These are phyloP conservation scores for Lactifluus echinatus DNA, from an alignment of 768 basidiomycete genomes.

Conservation along the genomic window DNA sequence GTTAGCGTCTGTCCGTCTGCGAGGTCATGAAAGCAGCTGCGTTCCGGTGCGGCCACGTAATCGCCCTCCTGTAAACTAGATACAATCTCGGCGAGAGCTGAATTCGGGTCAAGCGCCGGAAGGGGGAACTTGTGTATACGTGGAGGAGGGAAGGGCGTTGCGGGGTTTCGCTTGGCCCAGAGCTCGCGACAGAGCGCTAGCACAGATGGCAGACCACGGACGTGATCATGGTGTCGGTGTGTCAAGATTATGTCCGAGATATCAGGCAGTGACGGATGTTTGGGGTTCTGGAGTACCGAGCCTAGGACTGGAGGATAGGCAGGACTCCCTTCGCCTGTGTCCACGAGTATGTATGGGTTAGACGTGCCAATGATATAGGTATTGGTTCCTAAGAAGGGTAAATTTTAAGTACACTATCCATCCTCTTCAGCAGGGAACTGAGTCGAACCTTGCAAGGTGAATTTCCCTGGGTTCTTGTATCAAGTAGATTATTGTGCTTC, in stretches of 20 bases:
- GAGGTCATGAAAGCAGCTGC: slow-evolving; percentile 48
- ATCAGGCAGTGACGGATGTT: slow-evolving; percentile 38
- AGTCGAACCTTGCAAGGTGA: slow-evolving; percentile 68
- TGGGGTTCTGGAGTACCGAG: slow-evolving; percentile 41
- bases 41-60: slow-evolving; percentile 37
- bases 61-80: slow-evolving; percentile 35
- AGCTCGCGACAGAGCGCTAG: slow-evolving; percentile 53
- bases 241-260: slow-evolving; percentile 88
- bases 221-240: slow-evolving; percentile 86
- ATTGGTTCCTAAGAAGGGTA: slow-evolving; percentile 57
- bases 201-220: slow-evolving; percentile 65
- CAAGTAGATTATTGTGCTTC: not conserved
- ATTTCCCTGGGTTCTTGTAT: slow-evolving; percentile 75
- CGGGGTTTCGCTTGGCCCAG: slow-evolving; percentile 42
- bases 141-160: slow-evolving; percentile 49
- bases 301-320: slow-evolving; percentile 62
- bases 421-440: not conserved
- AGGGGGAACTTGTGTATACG: slow-evolving; percentile 67
- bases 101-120: slow-evolving; percentile 25
- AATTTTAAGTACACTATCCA: not conserved
- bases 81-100: slow-evolving; percentile 34
- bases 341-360: slow-evolving; percentile 71
- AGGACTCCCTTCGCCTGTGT: slow-evolving; percentile 69
- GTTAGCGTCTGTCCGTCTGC: slow-evolving; percentile 44
- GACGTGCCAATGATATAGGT: slow-evolving; percentile 72